Percentiles rank a stretch among this genome's conserved stretches.
These are phyloP conservation scores for Collybia sordida DNA, from an alignment of 768 basidiomycete species.

Conservation along the genomic window DNA sequence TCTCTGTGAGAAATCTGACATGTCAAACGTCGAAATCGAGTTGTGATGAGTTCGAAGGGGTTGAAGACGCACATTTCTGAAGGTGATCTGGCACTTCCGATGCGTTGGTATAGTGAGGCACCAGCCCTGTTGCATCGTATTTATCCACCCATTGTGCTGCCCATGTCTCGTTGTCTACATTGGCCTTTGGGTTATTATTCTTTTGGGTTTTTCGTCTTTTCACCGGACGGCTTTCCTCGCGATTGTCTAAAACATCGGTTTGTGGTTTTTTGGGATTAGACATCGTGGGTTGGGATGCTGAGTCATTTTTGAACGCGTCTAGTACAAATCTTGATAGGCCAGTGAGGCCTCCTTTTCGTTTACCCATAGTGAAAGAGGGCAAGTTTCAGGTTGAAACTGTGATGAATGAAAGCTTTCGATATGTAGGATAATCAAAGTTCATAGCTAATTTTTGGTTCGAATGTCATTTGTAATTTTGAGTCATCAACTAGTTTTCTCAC, in stretches of 20 bases:
- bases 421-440: too few relatives aligned
- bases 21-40: neutral
- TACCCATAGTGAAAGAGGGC: constrained; percentile 17
- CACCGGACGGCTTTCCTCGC: constrained; percentile 20
- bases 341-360: constrained; percentile 40
- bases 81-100: constrained; percentile 76
- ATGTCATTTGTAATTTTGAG: too few relatives aligned
- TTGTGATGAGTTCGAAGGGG: neutral
- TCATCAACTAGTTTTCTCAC: too few relatives aligned
- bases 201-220: constrained; percentile 34
- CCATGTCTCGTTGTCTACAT: constrained; percentile 19
- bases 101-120: constrained; percentile 63
- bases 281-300: neutral
- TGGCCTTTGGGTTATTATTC: neutral
- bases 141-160: constrained; percentile 31
- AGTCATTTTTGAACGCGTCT: constrained; percentile 31
- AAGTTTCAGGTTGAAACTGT: neutral
- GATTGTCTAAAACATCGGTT: neutral
- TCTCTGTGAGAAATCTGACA: constrained; percentile 82
- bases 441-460: too few relatives aligned
- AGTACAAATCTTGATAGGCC: constrained; percentile 45
- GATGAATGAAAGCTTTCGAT: neutral
- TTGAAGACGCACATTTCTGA: constrained; percentile 69
- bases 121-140: constrained; percentile 73
- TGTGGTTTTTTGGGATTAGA: neutral